Conservation (phyloP, 202 grass and related monocot genomes). For the Alloteropsis angusta region DNA sequence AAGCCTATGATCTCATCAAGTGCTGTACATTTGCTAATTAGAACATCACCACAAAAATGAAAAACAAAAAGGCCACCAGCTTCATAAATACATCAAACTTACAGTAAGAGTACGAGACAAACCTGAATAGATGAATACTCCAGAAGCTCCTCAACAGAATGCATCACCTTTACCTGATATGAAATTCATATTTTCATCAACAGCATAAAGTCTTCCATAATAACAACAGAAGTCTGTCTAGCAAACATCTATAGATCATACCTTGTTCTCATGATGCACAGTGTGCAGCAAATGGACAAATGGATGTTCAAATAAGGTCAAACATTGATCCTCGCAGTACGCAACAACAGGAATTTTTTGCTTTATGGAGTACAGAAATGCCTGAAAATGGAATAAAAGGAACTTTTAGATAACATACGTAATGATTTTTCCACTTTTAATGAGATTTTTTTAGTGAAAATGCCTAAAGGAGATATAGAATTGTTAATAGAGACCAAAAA, state of each 20-base stretch:
- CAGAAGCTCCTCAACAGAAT: conserved; percentile 58
- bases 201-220: not conserved
- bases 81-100: conserved; percentile 3
- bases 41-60: not conserved
- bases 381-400: conserved; percentile 37
- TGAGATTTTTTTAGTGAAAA: not conserved
- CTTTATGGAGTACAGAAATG: conserved; percentile 60
- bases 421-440: not conserved
- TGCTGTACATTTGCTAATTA: not conserved
- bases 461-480: not conserved
- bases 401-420: not conserved
- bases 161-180: conserved; percentile 51
- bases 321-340: conserved; percentile 50
- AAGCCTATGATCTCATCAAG: not conserved
- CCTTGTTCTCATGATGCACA: conserved; percentile 64
- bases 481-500: not conserved
- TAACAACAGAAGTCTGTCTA: not conserved
- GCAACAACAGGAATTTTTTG: conserved; percentile 57
- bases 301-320: conserved; percentile 66
- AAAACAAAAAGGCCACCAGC: not conserved
- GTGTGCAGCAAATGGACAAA: conserved; percentile 46
- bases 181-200: conserved; percentile 23
- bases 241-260: conserved; percentile 28
- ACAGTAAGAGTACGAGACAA: not conserved
- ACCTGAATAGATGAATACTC: conserved; percentile 67